Evolutionary conservation across 805 yeast species (phyloP), one percentile per base, ranked within the genome.

Genomic region (Barnettozyma vustinii): DNA sequence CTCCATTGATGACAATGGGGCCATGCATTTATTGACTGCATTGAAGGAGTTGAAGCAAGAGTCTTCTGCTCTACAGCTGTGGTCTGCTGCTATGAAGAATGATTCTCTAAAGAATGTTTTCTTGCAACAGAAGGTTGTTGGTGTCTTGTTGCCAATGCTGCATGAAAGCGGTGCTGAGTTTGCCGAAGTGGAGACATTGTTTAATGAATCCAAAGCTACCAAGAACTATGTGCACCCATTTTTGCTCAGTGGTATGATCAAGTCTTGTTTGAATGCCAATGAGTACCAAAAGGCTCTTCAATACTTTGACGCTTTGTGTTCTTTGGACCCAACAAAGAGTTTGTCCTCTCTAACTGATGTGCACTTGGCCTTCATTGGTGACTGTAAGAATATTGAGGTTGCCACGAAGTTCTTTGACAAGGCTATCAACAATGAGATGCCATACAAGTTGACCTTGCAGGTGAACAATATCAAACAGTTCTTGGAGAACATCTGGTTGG

Each of bases 331-430:
- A 39, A 57, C 59, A 46, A 48, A 52, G 37, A 71, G 70, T 64
- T 68, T 71, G 58, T 74, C 81, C 45, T 76, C 83, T 30, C 70
- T 85, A 65, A 76, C 84, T 32, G 87, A 84, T 66, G 83, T 87
- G 42, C 96, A 87, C 69, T 72, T 86, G 52, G 74, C 84, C 3
- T 87, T 87, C 58, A 83, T 87, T 61, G 94, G 95, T 41, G 80
- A 79, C 55, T 84, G 89, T 64, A 79, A 78, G 60, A 90, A 87
- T 61, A 73, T 85, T 48, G 72, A 71, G 39, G 82, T 87, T 42
- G 87, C 96, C 5, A 80, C 79, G 60, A 77, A 80, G 37, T 87
- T 87, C 59, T 87, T 84, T 64, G 82, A 81, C 56, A 85, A 83
- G 63, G 92, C 88, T 4, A 71, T 86, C 45, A 72, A 76, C 52